Conservation (phyloP, 305 asterid genomes). For the Fraxinus sp. region DNA sequence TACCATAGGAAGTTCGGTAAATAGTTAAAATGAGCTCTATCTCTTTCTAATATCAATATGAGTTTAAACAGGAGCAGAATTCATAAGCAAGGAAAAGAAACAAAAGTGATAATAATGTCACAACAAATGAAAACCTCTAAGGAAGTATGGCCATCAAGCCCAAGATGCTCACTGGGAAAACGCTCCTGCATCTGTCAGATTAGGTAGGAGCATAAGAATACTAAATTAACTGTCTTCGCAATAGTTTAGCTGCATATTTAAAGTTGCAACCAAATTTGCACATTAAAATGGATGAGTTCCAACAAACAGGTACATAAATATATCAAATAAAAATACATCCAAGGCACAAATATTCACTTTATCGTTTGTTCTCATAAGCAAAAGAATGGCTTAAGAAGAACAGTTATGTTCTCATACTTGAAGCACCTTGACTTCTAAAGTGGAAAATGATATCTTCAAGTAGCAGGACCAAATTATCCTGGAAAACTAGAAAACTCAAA, state of each 20-base stretch:
- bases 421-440: not conserved
- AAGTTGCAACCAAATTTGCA: not conserved
- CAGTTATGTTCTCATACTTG: not conserved
- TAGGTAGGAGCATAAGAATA: not conserved
- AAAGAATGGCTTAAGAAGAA: not conserved
- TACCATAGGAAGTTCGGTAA: constrained; percentile 1
- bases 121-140: constrained; percentile 45
- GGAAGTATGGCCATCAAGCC: constrained; percentile 42
- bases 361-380: not conserved
- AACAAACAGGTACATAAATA: not conserved
- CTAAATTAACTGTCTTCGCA: not conserved
- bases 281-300: constrained; percentile 4
- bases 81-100: constrained; percentile 12
- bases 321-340: not conserved
- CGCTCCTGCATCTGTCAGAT: constrained; percentile 49
- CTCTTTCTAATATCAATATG: not conserved
- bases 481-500: not conserved
- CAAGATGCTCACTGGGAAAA: constrained; percentile 48
- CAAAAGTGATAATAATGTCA: constrained; percentile 4
- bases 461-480: not conserved
- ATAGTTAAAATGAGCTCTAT: not conserved
- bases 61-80: constrained; percentile 6
- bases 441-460: not conserved
- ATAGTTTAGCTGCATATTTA: not conserved
- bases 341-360: not conserved